Base-by-base conservation (phyloP, 1,284 basidiomycete species). In the Macrocystidia cucumis region DNA sequence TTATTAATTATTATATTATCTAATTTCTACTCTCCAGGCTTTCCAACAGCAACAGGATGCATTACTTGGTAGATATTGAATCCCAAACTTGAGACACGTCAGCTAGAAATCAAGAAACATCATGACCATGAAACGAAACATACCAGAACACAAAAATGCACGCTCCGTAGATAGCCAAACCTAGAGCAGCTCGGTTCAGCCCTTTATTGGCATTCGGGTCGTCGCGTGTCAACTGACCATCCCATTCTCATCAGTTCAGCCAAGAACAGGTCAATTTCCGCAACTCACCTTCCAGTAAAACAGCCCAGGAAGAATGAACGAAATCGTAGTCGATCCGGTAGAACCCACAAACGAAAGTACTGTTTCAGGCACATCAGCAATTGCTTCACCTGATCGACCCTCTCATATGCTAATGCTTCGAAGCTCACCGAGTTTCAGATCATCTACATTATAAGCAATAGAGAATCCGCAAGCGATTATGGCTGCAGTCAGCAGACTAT, bases 281-380 rank as follows among this genome's bases (percentile, higher is more conserved):
- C 17, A 45, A 44, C 61, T 44, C 42, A 81, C 81, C 79, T 85
- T 78, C 81, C 81, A 87, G 56, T 78, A 86, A 49, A 90, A 78
- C 40, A 89, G 55, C 34, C 92, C 91, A 0, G 96, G 95, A 3
- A 98, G 72, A 52, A 98, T 98, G 60, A 98, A 98, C 6, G 90
- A 93, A 46, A 99, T 93, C 3, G 85, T 97, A 9, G 95, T 98
- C 12, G 89, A 93, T 11, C 96, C 96, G 0, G 95, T 96, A 7
- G 91, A 86, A 5, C 96, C 96, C 17, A 99, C 96, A 54, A 98
- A 96, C 3, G 92, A 90, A 19, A 97, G 68, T 8, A 97, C 91
- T 91, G 48, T 8, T 34, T 35, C 43, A 36, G 37, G 28, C 25
- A 34, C 34, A 39, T 42, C 33, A 45, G 38, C 22, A 37, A 9